These are phyloP conservation scores for Tricholoma sp. DNA, from an alignment of 768 basidiomycete species.

Conservation along the genomic window DNA sequence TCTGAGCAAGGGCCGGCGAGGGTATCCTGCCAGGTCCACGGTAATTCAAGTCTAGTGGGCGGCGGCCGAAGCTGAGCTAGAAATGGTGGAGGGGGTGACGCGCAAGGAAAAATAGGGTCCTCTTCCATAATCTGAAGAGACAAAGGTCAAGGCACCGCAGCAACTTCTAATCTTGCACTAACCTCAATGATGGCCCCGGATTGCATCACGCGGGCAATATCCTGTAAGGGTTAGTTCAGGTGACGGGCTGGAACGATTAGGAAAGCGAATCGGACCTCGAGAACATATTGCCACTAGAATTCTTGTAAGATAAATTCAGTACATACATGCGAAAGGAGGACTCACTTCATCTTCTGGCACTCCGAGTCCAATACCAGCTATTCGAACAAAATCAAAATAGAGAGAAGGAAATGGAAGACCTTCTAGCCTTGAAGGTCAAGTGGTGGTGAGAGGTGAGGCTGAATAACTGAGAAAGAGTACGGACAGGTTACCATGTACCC, in stretches of 20 bases:
- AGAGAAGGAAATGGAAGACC: slow-evolving; percentile 53
- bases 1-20: slow-evolving; percentile 13
- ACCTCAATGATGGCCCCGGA: slow-evolving; percentile 64
- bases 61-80: neutral
- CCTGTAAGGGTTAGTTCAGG: slow-evolving; percentile 34
- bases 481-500: slow-evolving; percentile 68
- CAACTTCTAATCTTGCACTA: neutral
- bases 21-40: slow-evolving; percentile 1
- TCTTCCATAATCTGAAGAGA: slow-evolving; percentile 62
- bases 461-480: slow-evolving; percentile 15
- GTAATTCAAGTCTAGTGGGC: neutral
- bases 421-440: slow-evolving; percentile 43
- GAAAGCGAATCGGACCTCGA: slow-evolving; percentile 39
- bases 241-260: slow-evolving; percentile 7
- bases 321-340: neutral
- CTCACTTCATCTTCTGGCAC: slow-evolving; percentile 67
- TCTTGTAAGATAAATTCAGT: neutral
- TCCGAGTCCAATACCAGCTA: slow-evolving; percentile 58
- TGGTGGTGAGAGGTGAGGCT: slow-evolving; percentile 1
- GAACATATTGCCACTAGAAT: slow-evolving; percentile 56
- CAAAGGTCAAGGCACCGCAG: neutral
- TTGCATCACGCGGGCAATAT: slow-evolving; percentile 61
- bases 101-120: slow-evolving; percentile 63
- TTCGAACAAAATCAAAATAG: slow-evolving; percentile 62
- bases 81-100: slow-evolving; percentile 1